Evolutionary conservation across 1,284 basidiomycete species (phyloP), one percentile per base, ranked within the genome.

Genomic region (Cystobasidium sp.): DNA sequence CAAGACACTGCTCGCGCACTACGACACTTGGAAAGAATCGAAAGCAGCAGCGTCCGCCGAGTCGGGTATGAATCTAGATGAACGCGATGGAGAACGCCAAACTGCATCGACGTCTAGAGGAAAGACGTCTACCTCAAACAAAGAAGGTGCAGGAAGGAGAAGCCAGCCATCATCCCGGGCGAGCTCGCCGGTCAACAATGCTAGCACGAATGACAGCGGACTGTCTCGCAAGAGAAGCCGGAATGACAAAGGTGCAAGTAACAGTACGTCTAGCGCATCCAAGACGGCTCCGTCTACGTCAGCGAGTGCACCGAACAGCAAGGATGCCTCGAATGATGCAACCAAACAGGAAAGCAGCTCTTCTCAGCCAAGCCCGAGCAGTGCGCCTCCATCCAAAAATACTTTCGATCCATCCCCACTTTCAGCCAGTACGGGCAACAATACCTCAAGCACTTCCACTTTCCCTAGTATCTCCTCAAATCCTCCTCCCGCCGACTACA

Each of bases 21-120:
- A 73, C 41, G 70, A 73, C 24, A 55, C 44, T 20, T 73, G 70
- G 70, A 65, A 66, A 24, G 70, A 65, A 12, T 20, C 41, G 8
- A 49, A 61, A 43, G 52, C n/a, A 31, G n/a, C 51, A 37, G 55
- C 52, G 16, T 43, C 52, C 22, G 44, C 37, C n/a, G 53, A 55
- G 24, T 18, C 41, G 31, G 31, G 31, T 24, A 56, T 22, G 18
- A 22, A 4, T 4, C 12, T 22, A 3, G 62, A 41, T 20, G 16
- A 47, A 6, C 12, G 5, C 5, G 61, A 63, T 41, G 31, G 14
- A 24, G 44, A 47, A 7, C 14, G 14, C 8, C 10, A 12, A 14
- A 31, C 16, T 12, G 61, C 20, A 16, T 12, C 44, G 7, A 6
- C n/a, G 14, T 12, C 16, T 24, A 63, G 31, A 49, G 31, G 37